Conservation (phyloP, 148 eudicot species). For the Suaeda aralocaspica region DNA sequence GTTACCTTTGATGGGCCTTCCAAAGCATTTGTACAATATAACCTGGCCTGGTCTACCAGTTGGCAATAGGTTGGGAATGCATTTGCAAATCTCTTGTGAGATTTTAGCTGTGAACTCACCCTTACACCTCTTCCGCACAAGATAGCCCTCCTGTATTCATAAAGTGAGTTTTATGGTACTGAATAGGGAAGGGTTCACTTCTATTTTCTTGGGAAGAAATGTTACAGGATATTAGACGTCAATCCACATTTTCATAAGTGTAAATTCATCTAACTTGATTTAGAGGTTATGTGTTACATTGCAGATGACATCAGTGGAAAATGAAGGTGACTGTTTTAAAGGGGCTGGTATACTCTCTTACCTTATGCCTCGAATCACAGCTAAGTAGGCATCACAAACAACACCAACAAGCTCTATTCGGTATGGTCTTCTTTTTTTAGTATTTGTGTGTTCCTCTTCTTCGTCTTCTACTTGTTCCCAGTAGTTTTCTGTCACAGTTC, state of each 20-base stretch:
- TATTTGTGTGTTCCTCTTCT: slow-evolving; percentile 43
- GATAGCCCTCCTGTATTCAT: slow-evolving; percentile 72
- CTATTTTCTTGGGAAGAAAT: not conserved
- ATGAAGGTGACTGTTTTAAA: not conserved
- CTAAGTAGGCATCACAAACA: slow-evolving; percentile 94
- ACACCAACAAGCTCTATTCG: slow-evolving; percentile 98
- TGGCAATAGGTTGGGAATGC: slow-evolving; percentile 83
- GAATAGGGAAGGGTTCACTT: not conserved
- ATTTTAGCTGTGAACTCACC: slow-evolving; percentile 85
- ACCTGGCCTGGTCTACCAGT: slow-evolving; percentile 87
- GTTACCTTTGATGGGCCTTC: slow-evolving; percentile 96
- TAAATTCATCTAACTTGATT: not conserved
- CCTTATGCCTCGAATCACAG: slow-evolving; percentile 96
- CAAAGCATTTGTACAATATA: slow-evolving; percentile 82
- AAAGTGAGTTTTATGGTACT: slow-evolving; percentile 5
- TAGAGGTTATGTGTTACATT: not conserved
- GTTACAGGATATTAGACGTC: not conserved
- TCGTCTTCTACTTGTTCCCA: slow-evolving; percentile 91
- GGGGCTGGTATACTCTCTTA: slow-evolving; percentile 13
- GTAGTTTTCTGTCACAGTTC: slow-evolving; percentile 71
- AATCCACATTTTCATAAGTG: not conserved
- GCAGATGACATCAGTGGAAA: not conserved
- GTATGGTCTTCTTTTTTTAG: slow-evolving; percentile 77
- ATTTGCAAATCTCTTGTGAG: slow-evolving; percentile 95
- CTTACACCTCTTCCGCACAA: slow-evolving; percentile 91